Evolutionary conservation across 2,329 filamentous ascomycete genomes (phyloP).

Genomic region (Ploettnerulaceae sp.): DNA sequence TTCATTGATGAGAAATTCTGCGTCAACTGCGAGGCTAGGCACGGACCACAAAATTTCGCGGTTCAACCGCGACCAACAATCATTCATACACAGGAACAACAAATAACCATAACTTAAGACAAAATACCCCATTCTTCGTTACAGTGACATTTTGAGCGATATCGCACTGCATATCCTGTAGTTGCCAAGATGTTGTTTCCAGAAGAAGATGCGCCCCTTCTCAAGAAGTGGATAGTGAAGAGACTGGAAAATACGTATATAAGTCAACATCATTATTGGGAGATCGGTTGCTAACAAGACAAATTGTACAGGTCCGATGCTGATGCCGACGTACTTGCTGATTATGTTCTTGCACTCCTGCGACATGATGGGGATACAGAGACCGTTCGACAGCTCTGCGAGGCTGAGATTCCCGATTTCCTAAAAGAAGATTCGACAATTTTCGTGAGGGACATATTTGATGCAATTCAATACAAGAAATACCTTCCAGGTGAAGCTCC

Average conservation of each 20-base stretch:
- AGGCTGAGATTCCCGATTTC: conserved; percentile 71
- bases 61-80: too few relatives aligned
- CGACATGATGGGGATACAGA: conserved; percentile 61
- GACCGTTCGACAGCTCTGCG: conserved; percentile 62
- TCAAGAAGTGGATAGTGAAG: conserved; percentile 76
- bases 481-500: conserved; percentile 52
- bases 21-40: too few relatives aligned
- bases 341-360: conserved; percentile 76
- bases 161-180: background rate
- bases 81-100: too few relatives aligned
- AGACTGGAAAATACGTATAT: conserved; percentile 70
- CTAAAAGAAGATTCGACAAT: conserved; percentile 58
- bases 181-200: conserved; percentile 53
- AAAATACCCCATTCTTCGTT: too few relatives aligned
- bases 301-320: conserved; percentile 61
- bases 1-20: too few relatives aligned
- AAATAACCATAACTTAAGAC: too few relatives aligned
- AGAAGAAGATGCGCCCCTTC: conserved; percentile 54
- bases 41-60: too few relatives aligned
- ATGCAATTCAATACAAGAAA: conserved; percentile 56
- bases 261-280: conserved; percentile 1
- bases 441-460: conserved; percentile 69
- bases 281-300: conserved; percentile 7
- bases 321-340: conserved; percentile 75
- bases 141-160: background rate